A percentile compares a stretch with the other conserved stretches of the same genome.
Evolutionary conservation across 495 filamentous ascomycete species (phyloP).

Genomic region (Bombardia bombarda): DNA sequence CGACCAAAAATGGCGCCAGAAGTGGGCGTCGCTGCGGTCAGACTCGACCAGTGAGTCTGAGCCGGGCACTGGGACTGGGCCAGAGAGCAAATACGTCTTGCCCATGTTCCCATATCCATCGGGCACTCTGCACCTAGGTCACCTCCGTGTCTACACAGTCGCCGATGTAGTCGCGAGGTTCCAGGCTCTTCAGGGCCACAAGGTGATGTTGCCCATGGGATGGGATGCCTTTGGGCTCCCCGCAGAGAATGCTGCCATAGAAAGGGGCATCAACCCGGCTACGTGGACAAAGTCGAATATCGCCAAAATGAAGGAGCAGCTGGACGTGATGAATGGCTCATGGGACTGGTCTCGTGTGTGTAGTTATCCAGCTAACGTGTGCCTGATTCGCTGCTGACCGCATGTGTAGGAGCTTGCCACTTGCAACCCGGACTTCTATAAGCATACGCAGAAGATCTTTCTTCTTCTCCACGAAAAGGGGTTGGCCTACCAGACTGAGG

Average conservation of each 20-base stretch:
- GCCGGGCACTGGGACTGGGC: conserved; percentile 5
- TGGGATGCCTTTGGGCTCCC: conserved; percentile 92
- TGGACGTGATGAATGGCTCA: conserved; percentile 63
- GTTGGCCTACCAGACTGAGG: conserved; percentile 70
- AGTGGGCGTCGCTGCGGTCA: conserved; percentile 13
- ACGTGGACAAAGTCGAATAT: conserved; percentile 78
- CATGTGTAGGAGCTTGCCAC: conserved; percentile 67
- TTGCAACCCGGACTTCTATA: conserved; percentile 76
- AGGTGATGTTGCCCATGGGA: conserved; percentile 81
- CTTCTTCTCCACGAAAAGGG: conserved; percentile 61
- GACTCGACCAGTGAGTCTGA: conserved; percentile 47
- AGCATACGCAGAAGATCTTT: conserved; percentile 82
- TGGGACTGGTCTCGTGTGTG: conserved; percentile 80
- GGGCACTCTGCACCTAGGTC: conserved; percentile 80
- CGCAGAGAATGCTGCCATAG: conserved; percentile 90
- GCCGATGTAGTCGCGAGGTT: conserved; percentile 78
- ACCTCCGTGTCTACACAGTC: conserved; percentile 84
- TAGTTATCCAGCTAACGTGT: conserved; percentile 9
- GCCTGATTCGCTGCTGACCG: background rate
- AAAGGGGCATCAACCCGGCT: conserved; percentile 68
- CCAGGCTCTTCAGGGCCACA: conserved; percentile 63
- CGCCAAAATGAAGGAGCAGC: conserved; percentile 71
- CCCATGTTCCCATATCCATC: conserved; percentile 95
- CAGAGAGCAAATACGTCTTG: conserved; percentile 61
- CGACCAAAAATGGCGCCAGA: conserved; percentile 68